Evolutionary conservation across 345 rosid species (phyloP), one percentile per base, ranked within the genome.

Genomic region (Salix exigua): DNA sequence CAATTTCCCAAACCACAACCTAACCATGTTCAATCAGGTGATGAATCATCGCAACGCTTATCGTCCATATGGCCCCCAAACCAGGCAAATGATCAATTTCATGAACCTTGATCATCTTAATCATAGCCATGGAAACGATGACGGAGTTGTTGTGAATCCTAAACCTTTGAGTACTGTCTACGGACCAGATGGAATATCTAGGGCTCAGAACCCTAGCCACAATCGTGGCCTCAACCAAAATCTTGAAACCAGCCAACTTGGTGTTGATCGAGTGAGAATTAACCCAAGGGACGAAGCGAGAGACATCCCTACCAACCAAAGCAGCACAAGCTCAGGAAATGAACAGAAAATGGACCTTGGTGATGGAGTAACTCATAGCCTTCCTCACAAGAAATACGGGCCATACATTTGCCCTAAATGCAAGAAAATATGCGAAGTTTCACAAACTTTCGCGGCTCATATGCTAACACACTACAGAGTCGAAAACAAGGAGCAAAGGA

Each of bases 291-390:
- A 42, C 46, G 46, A 42, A 42, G 46, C 46, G 46, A 42, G 46
- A 10, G 14, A 42, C 46, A 42, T 42, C 46, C 51, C 51, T 16
- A 1, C 4, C 51, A 14, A 46, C 18, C 6, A 14, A 16, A 46
- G 17, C 51, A 46, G 6, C 51, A 14, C 51, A 16, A 46, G 51
- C 4, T 46, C 51, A 13, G 51, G 14, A 6, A 33, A 25, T 26
- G 31, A 23, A 62, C 11, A 25, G 9, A 33, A 23, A 23, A 62
- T 25, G 26, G 66, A 16, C 13, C 31, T 12, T 26, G 70, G 17
- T 7, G 83, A 80, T 44, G 88, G 85, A 23, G 76, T 71, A 71
- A 81, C 77, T 53, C 80, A 68, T 40, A 81, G 84, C 67, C 84
- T 78, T 30, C 74, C 68, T 48, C 64, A 51, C 44, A 48, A 40